Percentiles rank a stretch among this genome's conserved stretches.
These are phyloP conservation scores for Claviceps cyperi DNA, from an alignment of 2,329 filamentous ascomycete species.

Conservation along the genomic window DNA sequence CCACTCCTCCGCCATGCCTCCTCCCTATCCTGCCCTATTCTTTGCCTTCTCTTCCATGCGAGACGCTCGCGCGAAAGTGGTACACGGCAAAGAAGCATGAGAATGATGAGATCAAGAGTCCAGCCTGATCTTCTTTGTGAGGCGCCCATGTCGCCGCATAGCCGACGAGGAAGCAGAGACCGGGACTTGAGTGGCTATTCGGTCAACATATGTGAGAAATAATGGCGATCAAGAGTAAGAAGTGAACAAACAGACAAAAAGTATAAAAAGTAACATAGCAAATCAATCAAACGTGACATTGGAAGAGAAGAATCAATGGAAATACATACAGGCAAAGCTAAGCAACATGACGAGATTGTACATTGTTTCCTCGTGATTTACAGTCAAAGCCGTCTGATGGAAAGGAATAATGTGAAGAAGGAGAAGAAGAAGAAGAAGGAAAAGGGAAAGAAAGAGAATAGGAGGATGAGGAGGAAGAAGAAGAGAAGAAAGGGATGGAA, in stretches of 20 bases:
- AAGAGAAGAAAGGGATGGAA: not conserved
- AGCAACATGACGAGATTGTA: constrained; percentile 1
- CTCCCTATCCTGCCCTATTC: too few relatives aligned
- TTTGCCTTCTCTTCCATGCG: too few relatives aligned
- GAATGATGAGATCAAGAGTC: too few relatives aligned
- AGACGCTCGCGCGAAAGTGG: too few relatives aligned
- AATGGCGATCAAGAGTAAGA: not conserved
- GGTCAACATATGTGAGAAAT: not conserved
- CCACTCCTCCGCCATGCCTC: too few relatives aligned
- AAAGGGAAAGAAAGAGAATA: not conserved
- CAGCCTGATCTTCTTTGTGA: too few relatives aligned
- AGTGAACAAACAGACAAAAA: not conserved
- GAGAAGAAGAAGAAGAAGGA: not conserved
- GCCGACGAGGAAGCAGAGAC: too few relatives aligned
- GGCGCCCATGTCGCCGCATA: too few relatives aligned
- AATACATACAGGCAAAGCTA: constrained; percentile 7
- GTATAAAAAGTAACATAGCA: not conserved
- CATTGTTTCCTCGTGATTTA: constrained; percentile 5
- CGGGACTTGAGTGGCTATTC: too few relatives aligned
- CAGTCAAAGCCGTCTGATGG: not conserved
- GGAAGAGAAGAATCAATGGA: constrained; percentile 2
- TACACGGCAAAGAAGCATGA: too few relatives aligned
- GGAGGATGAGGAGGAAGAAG: not conserved
- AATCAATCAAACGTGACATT: not conserved
- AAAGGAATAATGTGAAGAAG: not conserved